Evolutionary conservation across 108 stramenopile species (phyloP).

Genomic region (Cyclostephanos tholiformis): DNA sequence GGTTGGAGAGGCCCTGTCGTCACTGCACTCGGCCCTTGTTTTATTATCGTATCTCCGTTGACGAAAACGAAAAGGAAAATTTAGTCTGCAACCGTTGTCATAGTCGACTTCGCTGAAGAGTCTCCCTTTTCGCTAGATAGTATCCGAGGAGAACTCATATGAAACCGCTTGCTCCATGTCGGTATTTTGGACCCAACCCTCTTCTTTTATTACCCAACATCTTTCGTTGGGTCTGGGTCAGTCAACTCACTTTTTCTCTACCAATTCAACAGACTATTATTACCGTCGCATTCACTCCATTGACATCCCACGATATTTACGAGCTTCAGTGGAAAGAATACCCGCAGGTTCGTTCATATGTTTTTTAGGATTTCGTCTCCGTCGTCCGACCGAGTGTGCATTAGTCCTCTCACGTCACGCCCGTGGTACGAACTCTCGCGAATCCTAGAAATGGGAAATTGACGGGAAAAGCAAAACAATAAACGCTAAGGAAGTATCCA

Average conservation of each 20-base stretch:
- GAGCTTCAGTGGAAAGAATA: slow-evolving; percentile 52
- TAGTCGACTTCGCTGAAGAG: slow-evolving; percentile 32
- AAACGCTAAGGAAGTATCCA: slow-evolving; percentile 30
- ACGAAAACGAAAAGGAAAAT: slow-evolving; percentile 40
- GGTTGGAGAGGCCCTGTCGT: background rate
- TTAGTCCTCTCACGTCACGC: background rate
- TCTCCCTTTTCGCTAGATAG: slow-evolving; percentile 53
- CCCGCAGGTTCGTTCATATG: slow-evolving; percentile 33
- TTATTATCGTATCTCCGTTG: slow-evolving; percentile 23
- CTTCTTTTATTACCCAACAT: background rate
- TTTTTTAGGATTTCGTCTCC: background rate
- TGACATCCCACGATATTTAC: slow-evolving; percentile 42
- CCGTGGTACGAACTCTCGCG: background rate
- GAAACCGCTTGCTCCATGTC: background rate
- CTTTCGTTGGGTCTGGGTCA: background rate
- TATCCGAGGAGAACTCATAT: slow-evolving; percentile 42
- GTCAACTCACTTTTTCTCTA: slow-evolving; percentile 1
- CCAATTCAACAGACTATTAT: slow-evolving; percentile 36
- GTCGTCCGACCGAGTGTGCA: background rate
- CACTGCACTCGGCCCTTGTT: background rate
- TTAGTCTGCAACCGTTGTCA: slow-evolving; percentile 32
- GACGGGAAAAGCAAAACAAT: slow-evolving; percentile 42
- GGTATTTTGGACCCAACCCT: background rate
- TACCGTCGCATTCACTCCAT: slow-evolving; percentile 45
- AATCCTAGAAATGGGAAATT: slow-evolving; percentile 43